Percentiles rank a stretch among this genome's conserved stretches.
These are phyloP conservation scores for Chaetoscypha palmicola DNA, from an alignment of 2,329 filamentous ascomycete species.

Conservation along the genomic window DNA sequence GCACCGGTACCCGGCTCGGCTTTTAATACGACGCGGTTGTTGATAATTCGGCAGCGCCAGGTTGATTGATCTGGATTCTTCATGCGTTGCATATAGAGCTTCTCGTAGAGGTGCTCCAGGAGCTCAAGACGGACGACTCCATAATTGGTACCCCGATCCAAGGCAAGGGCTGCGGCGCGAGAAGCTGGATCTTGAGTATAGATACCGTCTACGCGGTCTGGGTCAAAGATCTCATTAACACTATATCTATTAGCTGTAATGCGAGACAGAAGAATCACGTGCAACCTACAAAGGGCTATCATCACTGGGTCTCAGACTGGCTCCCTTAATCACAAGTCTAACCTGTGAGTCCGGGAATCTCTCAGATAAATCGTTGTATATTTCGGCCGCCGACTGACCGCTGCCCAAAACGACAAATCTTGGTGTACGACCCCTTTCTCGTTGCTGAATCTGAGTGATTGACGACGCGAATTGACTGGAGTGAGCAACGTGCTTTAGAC, in stretches of 20 bases:
- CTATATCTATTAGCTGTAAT: constrained; percentile 36
- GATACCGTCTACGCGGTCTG: constrained; percentile 70
- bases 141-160: constrained; percentile 85
- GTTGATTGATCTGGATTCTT: constrained; percentile 57
- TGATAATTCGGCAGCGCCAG: constrained; percentile 79
- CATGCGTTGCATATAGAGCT: constrained; percentile 79
- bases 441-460: constrained; percentile 48
- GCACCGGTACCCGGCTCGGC: constrained; percentile 13
- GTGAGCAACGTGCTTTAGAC: constrained; percentile 71
- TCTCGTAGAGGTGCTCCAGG: constrained; percentile 81
- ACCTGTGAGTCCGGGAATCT: constrained; percentile 78
- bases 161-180: constrained; percentile 51
- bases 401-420: constrained; percentile 75
- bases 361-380: constrained; percentile 80
- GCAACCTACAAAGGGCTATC: constrained; percentile 83
- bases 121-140: constrained; percentile 87
- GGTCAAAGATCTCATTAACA: constrained; percentile 96
- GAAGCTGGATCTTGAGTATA: constrained; percentile 59
- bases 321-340: constrained; percentile 70
- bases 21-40: constrained; percentile 52
- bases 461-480: constrained; percentile 76
- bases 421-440: constrained; percentile 14
- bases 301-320: constrained; percentile 82
- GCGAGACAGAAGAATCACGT: neutral
- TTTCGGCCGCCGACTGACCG: constrained; percentile 91